Percentiles rank a stretch among this genome's conserved stretches.
Evolutionary conservation across 139 green algal species (phyloP).

Genomic region (Micromonas pusilla): DNA sequence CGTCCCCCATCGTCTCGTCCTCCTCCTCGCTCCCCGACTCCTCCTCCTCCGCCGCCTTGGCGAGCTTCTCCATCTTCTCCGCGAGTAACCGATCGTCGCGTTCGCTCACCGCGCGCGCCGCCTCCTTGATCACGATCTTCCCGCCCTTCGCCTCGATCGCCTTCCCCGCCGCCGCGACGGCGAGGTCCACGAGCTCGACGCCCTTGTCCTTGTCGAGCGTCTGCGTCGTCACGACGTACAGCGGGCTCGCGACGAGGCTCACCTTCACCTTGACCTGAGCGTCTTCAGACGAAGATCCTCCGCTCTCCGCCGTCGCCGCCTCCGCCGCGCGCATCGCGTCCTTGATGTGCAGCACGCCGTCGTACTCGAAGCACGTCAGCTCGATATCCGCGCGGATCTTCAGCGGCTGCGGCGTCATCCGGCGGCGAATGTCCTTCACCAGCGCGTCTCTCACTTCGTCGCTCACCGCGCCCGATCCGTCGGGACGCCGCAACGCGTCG

Average conservation of each 20-base stretch:
- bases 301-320: conserved; percentile 52
- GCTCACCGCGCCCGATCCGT: neutral
- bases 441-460: conserved; percentile 69
- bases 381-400: conserved; percentile 97
- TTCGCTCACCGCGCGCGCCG: conserved; percentile 84
- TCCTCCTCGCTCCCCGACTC: conserved; percentile 61
- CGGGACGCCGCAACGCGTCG: neutral
- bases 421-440: conserved; percentile 89
- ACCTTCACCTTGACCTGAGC: conserved; percentile 87
- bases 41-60: conserved; percentile 50
- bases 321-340: conserved; percentile 73
- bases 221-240: conserved; percentile 95
- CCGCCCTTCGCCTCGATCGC: conserved; percentile 72
- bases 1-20: conserved; percentile 62
- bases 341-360: conserved; percentile 96
- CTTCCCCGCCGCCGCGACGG: conserved; percentile 50
- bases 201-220: conserved; percentile 84
- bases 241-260: conserved; percentile 92
- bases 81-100: conserved; percentile 80
- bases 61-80: conserved; percentile 78
- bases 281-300: too few species aligned
- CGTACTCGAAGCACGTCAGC: conserved; percentile 95
- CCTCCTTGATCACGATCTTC: conserved; percentile 87
- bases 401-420: conserved; percentile 98
- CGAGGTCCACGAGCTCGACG: conserved; percentile 58